Percentiles rank a stretch among this genome's conserved stretches.
phyloP scores from a whole-genome alignment of 139 green algal species.

The Closterium sp. region DNA sequence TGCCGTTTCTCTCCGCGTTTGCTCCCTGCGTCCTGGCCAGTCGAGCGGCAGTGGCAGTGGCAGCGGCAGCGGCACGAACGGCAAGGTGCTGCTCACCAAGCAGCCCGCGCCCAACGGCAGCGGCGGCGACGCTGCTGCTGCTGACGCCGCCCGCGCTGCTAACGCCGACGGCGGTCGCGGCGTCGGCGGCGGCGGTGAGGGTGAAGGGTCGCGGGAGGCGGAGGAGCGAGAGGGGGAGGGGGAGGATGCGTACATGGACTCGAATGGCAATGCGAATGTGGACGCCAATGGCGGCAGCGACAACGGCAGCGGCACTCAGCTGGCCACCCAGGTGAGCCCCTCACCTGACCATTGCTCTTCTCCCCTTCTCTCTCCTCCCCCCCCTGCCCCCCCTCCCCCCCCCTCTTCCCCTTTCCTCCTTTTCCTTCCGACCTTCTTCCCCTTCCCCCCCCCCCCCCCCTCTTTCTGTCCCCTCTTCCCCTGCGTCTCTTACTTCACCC shows the following conservation, averaged over 20 bases:
- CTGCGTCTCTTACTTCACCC: neutral
- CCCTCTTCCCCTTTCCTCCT: too few species aligned
- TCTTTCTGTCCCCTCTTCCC: too few species aligned
- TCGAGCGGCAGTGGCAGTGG: conserved; percentile 50
- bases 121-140: neutral
- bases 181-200: neutral
- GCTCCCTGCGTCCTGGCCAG: conserved; percentile 15
- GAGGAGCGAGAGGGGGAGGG: neutral
- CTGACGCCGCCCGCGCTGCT: neutral
- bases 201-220: neutral
- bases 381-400: too few species aligned
- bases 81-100: conserved; percentile 19
- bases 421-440: too few species aligned
- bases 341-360: too few species aligned
- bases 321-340: neutral
- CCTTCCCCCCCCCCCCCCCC: too few species aligned
- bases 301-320: conserved; percentile 47
- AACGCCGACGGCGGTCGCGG: neutral
- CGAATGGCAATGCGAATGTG: neutral
- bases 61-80: conserved; percentile 43
- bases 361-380: too few species aligned
- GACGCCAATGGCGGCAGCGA: conserved; percentile 13
- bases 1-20: neutral
- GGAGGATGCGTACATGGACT: conserved; percentile 9
- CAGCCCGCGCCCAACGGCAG: neutral